These are phyloP conservation scores for Colletotrichum phormii DNA, from an alignment of 2,329 filamentous ascomycete species.

Conservation along the genomic window DNA sequence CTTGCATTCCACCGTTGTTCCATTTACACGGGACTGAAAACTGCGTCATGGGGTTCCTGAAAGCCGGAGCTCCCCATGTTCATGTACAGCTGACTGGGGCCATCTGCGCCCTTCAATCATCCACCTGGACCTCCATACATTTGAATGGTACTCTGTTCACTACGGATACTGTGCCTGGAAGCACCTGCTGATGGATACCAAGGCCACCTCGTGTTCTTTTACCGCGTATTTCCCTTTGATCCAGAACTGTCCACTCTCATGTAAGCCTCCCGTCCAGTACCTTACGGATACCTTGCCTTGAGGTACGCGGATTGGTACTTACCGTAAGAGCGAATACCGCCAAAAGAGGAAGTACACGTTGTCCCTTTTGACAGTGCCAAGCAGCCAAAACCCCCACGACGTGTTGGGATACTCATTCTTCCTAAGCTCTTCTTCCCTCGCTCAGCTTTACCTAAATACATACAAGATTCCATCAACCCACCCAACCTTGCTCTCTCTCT, in stretches of 20 bases:
- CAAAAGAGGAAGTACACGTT: constrained; percentile 8
- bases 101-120: constrained; percentile 5
- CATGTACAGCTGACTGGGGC: constrained; percentile 23
- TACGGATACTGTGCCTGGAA: background rate
- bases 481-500: background rate
- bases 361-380: background rate
- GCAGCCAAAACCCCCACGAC: background rate
- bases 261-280: background rate
- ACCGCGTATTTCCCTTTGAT: constrained; percentile 1
- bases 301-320: background rate
- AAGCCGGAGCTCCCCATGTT: constrained; percentile 7
- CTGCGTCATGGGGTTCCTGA: constrained; percentile 32
- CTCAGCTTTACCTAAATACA: background rate
- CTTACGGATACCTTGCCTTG: background rate
- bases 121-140: background rate
- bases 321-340: background rate
- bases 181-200: background rate
- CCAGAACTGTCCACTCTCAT: background rate
- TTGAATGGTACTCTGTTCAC: no score
- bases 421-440: background rate
- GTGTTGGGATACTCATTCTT: background rate
- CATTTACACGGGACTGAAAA: constrained; percentile 26
- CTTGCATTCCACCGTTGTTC: constrained; percentile 5
- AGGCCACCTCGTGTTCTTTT: background rate
- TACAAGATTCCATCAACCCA: background rate